Conservation (phyloP, 2,329 filamentous ascomycete genomes). For the Elsinoe australis region DNA sequence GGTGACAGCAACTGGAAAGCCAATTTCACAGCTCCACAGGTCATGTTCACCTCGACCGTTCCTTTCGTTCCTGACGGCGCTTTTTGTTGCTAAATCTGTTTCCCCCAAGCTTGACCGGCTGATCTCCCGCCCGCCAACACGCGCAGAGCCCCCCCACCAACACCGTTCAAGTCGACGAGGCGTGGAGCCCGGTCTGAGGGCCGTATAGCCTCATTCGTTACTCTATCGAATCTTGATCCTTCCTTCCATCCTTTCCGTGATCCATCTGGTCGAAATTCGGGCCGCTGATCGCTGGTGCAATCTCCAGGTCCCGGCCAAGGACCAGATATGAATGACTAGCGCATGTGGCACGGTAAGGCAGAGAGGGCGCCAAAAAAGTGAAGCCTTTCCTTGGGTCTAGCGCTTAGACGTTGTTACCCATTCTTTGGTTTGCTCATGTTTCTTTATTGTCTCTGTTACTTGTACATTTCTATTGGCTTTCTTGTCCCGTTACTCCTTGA, state of each 20-base stretch:
- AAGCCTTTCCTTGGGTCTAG: constrained; percentile 9
- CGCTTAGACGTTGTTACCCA: constrained; percentile 1
- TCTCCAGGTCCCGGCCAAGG: background rate
- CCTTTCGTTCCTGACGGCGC: background rate
- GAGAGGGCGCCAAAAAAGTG: constrained; percentile 10
- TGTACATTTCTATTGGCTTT: background rate
- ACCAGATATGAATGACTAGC: constrained; percentile 8
- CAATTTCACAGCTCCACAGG: constrained; percentile 1
- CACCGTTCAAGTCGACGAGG: background rate
- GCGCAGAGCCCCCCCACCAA: background rate
- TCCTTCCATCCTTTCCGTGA: background rate
- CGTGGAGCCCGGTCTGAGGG: background rate
- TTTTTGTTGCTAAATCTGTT: constrained; percentile 11
- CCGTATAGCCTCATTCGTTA: constrained; percentile 5
- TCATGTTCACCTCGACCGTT: background rate
- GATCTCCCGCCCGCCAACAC: constrained; percentile 8
- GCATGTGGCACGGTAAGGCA: constrained; percentile 11
- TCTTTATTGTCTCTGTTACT: background rate
- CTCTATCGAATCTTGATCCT: background rate
- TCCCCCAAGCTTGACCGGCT: background rate
- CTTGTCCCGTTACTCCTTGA: background rate
- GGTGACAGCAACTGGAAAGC: constrained; percentile 1
- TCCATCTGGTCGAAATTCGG: background rate
- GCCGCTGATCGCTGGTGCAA: constrained; percentile 1
- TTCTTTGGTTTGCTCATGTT: constrained; percentile 11